Conservation (phyloP, 2,329 filamentous ascomycete genomes). For the Botrytis deweyae region DNA sequence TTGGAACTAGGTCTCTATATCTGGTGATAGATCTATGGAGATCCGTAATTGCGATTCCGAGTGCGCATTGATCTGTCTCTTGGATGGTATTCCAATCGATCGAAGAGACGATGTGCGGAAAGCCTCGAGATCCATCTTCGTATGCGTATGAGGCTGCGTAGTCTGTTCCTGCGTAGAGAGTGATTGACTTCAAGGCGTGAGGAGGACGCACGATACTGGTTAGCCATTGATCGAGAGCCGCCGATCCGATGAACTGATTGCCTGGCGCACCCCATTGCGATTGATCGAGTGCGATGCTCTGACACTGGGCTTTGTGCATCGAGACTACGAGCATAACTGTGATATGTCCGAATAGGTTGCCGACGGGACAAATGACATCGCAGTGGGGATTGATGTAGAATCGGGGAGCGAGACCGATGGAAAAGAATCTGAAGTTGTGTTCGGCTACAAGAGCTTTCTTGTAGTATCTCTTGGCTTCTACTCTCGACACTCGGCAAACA, state of each 20-base stretch:
- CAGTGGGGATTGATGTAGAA: background rate
- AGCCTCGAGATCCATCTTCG: background rate
- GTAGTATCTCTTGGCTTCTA: background rate
- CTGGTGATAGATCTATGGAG: background rate
- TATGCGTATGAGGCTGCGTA: background rate
- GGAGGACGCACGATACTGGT: background rate
- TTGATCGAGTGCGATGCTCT: background rate
- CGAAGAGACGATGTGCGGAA: background rate
- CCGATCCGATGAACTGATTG: background rate
- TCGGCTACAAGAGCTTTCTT: background rate
- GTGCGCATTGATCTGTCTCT: background rate
- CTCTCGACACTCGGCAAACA: background rate
- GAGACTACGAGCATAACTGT: background rate
- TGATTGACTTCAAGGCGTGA: background rate
- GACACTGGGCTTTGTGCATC: background rate
- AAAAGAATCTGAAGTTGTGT: background rate
- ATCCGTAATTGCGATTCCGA: background rate
- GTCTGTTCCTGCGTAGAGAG: background rate
- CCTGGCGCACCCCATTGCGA: background rate
- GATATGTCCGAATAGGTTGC: background rate
- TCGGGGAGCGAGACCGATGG: background rate
- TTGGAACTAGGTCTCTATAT: background rate
- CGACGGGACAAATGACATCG: constrained; percentile 7
- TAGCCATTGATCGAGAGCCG: background rate
- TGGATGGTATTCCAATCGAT: background rate